Base-by-base conservation (phyloP, 257 asterid species). In the Knoxia roxburghii region DNA sequence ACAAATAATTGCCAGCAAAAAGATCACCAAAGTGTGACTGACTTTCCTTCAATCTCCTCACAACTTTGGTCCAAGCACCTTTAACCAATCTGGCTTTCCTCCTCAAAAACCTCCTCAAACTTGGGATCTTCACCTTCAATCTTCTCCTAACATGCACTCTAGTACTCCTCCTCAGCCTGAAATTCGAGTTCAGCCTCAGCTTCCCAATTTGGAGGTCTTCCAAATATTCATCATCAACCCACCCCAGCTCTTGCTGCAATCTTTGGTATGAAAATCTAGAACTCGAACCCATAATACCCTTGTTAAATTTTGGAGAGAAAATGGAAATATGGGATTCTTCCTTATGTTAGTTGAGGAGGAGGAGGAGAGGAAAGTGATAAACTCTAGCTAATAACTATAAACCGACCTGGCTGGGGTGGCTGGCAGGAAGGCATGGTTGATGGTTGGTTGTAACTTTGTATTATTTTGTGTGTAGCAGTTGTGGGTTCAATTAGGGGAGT, bases 1-100 rank as follows among this genome's bases (percentile, higher is more conserved):
- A 86, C 51, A 93, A 53, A 77, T 89, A 93, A 77, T 90, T 93
- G 41, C 99, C 99, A 17, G 96, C 88, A 68, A 93, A 93, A 5
- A 90, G 83, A 70, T 93, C 90, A 1, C 92, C 89, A 17, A 93
- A 90, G 71, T 90, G 95, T 0, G 89, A 68, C 30, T 75, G 89
- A 29, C 92, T 79, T 37, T 93, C 99, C 86, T 82, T 90, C 83
- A 93, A 61, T 72, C 97, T 80, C 64, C 70, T 80, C 69, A 64
- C 75, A 21, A 87, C 83, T 61, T 84, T 92, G 0, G 4, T 63
- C 84, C 89, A 86, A 0, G 81, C 94, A 11, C 65, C 43, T 64
- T 37, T 80, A 18, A 87, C 75, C 60, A 77, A 27, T 46, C 80
- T 78, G 12, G 82, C 68, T 70, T 87, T 91, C 29, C 83, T 65